A percentile compares a stretch with the other conserved stretches of the same genome.
Conservation (phyloP, 1,284 basidiomycete species). For the Cryptococcus wingfieldii region DNA sequence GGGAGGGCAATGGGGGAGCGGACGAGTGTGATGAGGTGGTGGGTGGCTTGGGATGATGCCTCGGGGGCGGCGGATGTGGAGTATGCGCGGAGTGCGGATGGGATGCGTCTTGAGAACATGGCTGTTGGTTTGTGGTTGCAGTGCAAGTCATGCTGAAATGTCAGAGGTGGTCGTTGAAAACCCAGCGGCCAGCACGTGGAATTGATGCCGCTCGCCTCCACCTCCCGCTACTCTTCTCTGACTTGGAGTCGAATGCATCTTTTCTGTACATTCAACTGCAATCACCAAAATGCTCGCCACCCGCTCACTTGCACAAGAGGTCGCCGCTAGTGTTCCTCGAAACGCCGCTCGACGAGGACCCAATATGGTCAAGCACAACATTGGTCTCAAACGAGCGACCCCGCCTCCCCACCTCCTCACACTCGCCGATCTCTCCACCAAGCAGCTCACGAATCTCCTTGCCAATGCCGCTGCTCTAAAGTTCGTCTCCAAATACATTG, state of each 20-base stretch:
- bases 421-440: constrained; percentile 41
- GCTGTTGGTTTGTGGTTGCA: not conserved
- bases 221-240: too few relatives aligned
- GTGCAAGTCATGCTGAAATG: not conserved
- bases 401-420: constrained; percentile 40
- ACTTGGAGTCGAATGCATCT: too few relatives aligned
- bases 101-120: not conserved
- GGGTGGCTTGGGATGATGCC: constrained; percentile 16
- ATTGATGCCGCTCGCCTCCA: too few relatives aligned
- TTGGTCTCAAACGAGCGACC: not conserved
- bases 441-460: constrained; percentile 36
- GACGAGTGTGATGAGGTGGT: constrained; percentile 53
- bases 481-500: constrained; percentile 25
- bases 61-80: constrained; percentile 4
- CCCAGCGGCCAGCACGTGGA: too few relatives aligned
- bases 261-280: too few relatives aligned
- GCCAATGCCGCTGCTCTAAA: constrained; percentile 38
- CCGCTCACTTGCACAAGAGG: too few relatives aligned
- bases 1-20: constrained; percentile 54
- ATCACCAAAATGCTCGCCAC: too few relatives aligned
- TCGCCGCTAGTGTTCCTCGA: not conserved
- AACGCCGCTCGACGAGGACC: not conserved
- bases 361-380: not conserved
- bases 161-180: too few relatives aligned
- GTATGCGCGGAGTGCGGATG: constrained; percentile 1